A percentile compares a stretch with the other conserved stretches of the same genome.
These are phyloP conservation scores for Candida maris DNA, from an alignment of 805 yeast species.

Conservation along the genomic window DNA sequence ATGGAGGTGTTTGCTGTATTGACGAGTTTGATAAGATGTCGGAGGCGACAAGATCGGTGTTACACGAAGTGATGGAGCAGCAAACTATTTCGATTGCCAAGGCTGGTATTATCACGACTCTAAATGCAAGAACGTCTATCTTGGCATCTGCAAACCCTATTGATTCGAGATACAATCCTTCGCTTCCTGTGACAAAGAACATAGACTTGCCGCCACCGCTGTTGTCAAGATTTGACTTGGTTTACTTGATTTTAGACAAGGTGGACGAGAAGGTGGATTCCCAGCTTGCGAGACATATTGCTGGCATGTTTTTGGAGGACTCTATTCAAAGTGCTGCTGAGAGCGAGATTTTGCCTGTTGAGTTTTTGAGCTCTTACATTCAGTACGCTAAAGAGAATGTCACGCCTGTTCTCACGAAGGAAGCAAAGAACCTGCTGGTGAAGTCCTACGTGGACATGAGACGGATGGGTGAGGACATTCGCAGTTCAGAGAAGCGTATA, in stretches of 20 bases:
- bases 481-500: conserved; percentile 82
- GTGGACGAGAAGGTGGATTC: conserved; percentile 85
- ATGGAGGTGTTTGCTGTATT: conserved; percentile 98
- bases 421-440: conserved; percentile 82
- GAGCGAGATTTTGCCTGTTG: conserved; percentile 75
- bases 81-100: conserved; percentile 97
- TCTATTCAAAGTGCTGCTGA: conserved; percentile 66
- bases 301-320: conserved; percentile 89
- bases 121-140: conserved; percentile 94
- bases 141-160: conserved; percentile 97
- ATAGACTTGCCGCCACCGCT: conserved; percentile 97
- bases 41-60: conserved; percentile 87
- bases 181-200: conserved; percentile 88
- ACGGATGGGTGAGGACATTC: conserved; percentile 84
- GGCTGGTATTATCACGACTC: conserved; percentile 95
- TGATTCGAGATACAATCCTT: conserved; percentile 92
- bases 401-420: conserved; percentile 75
- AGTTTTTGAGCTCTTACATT: conserved; percentile 81
- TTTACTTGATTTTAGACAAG: conserved; percentile 85
- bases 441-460: conserved; percentile 90
- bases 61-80: conserved; percentile 99
- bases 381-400: conserved; percentile 88
- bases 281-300: conserved; percentile 83
- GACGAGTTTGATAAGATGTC: conserved; percentile 99
- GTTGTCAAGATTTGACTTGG: conserved; percentile 91